Conservation (phyloP, 2,329 filamentous ascomycete genomes). For the Diplodia seriata region DNA sequence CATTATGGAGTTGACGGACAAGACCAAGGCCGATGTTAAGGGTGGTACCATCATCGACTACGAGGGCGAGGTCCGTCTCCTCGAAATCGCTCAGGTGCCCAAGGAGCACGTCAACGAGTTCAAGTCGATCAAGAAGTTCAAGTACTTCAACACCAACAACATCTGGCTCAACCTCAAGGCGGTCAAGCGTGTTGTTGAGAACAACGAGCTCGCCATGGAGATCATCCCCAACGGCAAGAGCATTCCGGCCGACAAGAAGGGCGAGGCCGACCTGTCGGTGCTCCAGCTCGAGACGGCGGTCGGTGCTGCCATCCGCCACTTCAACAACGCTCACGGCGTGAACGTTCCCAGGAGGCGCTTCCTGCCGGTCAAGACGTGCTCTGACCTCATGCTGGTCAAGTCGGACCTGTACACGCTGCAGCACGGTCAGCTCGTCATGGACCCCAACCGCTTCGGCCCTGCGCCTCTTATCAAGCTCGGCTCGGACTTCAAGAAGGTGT, state of each 20-base stretch:
- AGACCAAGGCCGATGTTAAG: constrained; percentile 99
- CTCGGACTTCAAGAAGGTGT: constrained; percentile 99
- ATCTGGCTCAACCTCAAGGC: constrained; percentile 99
- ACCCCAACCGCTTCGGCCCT: constrained; percentile 93
- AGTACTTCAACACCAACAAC: constrained; percentile 99
- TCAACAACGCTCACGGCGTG: constrained; percentile 97
- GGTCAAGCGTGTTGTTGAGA: constrained; percentile 98
- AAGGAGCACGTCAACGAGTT: constrained; percentile 99
- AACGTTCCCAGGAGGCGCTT: constrained; percentile 97
- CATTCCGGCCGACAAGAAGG: constrained; percentile 99
- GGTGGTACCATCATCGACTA: constrained; percentile 99
- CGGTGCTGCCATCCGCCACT: constrained; percentile 97
- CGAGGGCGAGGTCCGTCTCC: constrained; percentile 92
- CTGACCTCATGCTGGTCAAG: constrained; percentile 99
- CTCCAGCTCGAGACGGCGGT: constrained; percentile 98
- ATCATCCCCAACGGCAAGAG: constrained; percentile 99
- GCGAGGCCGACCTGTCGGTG: constrained; percentile 96
- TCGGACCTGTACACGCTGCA: constrained; percentile 98
- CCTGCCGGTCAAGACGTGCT: constrained; percentile 99
- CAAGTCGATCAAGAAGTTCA: constrained; percentile 99
- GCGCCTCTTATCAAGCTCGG: constrained; percentile 99
- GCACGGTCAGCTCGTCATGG: constrained; percentile 97
- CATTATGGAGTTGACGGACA: constrained; percentile 99
- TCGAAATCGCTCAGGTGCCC: constrained; percentile 98
- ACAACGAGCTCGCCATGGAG: constrained; percentile 98